Base-by-base conservation (phyloP, 2,329 filamentous ascomycete species). In the Aureobasidium sp. region DNA sequence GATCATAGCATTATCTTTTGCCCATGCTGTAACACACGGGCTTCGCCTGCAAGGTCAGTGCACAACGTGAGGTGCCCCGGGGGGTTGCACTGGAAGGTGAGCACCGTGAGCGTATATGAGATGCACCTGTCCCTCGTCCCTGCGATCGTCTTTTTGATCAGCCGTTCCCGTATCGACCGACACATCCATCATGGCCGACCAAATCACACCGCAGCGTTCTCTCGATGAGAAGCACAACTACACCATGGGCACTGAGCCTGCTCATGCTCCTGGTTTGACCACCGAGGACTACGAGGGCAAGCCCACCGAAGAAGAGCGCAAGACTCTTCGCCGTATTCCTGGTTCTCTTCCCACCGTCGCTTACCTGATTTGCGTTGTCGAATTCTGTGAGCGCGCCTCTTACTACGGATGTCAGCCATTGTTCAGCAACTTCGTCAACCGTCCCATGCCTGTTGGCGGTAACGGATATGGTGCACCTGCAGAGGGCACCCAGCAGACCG, bases 371-470 rank as follows among this genome's bases (percentile, higher is more conserved):
- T 85, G 83, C 64, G 66, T 81, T 7, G 82, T 85, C 44, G 84
- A 86, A 65, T 82, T 85, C 63, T 81, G 81, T 60, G 84, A 86
- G 68, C 76, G 84, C 60, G 83, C 82, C 3, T 85, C 82, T 0
- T 86, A 82, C 74, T 85, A 84, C 67, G 83, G 83, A 63, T 75
- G 79, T 6, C 76, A 80, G 64, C 79, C 78, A 0, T 72, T 82
- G 8, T 84, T 85, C 69, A 77, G 76, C 64, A 88, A 88, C 69
- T 88, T 81, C 66, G 80, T 88, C 67, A 82, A 87, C 66, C 81
- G 81, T 10, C 79, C 81, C 3, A 69, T 88, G 4, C 85, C 85
- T 1, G 64, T 50, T 16, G 73, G 71, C 8, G 72, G 73, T 1
- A 72, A 72, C 58, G 73, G 72, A 29, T 67, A 70, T 30, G 73